Percentiles rank a stretch among this genome's conserved stretches.
phyloP scores from a whole-genome alignment of 2,329 filamentous ascomycete species.

The Arachnomyces sp. region DNA sequence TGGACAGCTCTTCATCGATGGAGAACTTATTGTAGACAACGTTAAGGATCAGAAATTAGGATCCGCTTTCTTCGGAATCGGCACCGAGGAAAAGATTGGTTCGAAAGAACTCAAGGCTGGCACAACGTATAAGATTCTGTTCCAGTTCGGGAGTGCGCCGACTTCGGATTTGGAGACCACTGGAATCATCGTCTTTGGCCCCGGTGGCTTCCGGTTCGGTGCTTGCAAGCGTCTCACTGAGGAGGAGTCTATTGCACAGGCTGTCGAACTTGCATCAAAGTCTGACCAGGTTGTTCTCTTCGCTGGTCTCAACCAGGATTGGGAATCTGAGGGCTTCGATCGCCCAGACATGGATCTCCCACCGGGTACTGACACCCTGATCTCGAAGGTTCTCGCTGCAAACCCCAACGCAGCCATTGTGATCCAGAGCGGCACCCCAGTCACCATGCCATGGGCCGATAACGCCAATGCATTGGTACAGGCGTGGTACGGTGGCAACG shows the following conservation, averaged over 20 bases:
- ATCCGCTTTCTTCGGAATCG: slow-evolving; percentile 57
- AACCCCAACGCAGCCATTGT: slow-evolving; percentile 66
- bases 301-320: slow-evolving; percentile 69
- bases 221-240: slow-evolving; percentile 51
- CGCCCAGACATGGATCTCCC: slow-evolving; percentile 51
- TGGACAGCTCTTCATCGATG: slow-evolving; percentile 57
- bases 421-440: slow-evolving; percentile 67
- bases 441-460: slow-evolving; percentile 42
- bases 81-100: slow-evolving; percentile 56
- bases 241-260: slow-evolving; percentile 54
- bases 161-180: slow-evolving; percentile 48
- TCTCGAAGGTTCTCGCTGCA: slow-evolving; percentile 54
- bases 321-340: slow-evolving; percentile 68
- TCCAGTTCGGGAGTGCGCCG: slow-evolving; percentile 53
- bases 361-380: slow-evolving; percentile 48
- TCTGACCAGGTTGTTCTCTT: slow-evolving; percentile 72
- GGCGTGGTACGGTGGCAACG: slow-evolving; percentile 82
- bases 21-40: slow-evolving; percentile 56
- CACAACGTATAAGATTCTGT: slow-evolving; percentile 49
- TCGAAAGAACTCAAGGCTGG: slow-evolving; percentile 50
- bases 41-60: slow-evolving; percentile 55
- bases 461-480: slow-evolving; percentile 55
- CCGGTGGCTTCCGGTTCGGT: slow-evolving; percentile 56
- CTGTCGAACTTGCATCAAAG: slow-evolving; percentile 57
- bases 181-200: slow-evolving; percentile 44